Evolutionary conservation across 2,329 filamentous ascomycete species (phyloP).

Genomic region (Metarhizium humberi): DNA sequence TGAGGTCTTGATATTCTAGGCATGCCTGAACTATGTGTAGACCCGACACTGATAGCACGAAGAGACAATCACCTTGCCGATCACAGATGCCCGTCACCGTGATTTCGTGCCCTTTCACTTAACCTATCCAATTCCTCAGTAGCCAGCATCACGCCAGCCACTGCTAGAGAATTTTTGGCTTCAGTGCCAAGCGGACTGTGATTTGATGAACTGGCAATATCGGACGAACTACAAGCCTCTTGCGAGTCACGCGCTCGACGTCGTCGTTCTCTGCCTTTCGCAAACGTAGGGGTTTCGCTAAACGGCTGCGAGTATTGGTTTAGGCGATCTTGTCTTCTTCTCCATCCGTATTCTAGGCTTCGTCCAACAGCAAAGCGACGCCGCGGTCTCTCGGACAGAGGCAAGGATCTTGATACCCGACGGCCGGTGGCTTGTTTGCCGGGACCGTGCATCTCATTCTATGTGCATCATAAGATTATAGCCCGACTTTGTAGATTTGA

Average conservation of each 20-base stretch:
- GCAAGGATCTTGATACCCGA: slow-evolving; percentile 3
- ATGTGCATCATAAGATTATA: background rate
- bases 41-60: background rate
- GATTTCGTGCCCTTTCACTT: slow-evolving; percentile 15
- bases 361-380: background rate
- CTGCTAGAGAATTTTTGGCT: slow-evolving; percentile 15
- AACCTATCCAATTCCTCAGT: slow-evolving; percentile 23
- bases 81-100: background rate
- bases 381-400: background rate
- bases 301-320: background rate
- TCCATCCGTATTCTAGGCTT: background rate
- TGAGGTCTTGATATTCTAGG: background rate
- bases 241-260: slow-evolving; percentile 20
- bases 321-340: slow-evolving; percentile 6
- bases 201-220: slow-evolving; percentile 9
- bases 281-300: slow-evolving; percentile 7
- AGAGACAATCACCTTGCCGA: background rate
- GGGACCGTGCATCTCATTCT: background rate
- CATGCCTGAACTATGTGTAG: background rate
- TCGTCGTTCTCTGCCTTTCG: slow-evolving; percentile 19
- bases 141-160: slow-evolving; percentile 19
- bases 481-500: background rate
- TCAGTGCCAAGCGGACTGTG: slow-evolving; percentile 12
- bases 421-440: background rate
- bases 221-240: slow-evolving; percentile 14